Evolutionary conservation across 805 yeast genomes (phyloP).

Genomic region (Candida loeiensis): DNA sequence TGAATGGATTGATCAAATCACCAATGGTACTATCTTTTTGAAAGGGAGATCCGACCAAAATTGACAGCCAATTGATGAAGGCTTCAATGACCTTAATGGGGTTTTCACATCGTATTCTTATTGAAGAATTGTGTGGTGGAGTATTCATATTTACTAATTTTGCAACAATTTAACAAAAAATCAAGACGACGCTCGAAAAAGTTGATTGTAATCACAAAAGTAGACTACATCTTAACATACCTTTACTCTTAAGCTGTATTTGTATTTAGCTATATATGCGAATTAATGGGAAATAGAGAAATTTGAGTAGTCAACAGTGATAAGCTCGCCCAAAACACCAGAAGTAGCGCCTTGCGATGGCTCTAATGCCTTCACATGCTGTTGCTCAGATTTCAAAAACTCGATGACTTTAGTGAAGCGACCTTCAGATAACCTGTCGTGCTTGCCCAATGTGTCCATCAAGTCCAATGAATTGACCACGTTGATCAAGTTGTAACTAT

Average conservation of each 20-base stretch:
- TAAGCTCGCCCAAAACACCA: conserved; percentile 31
- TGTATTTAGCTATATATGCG: neutral
- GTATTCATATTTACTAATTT: conserved; percentile 1
- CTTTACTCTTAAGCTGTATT: too few relatives aligned
- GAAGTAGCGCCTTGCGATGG: conserved; percentile 13
- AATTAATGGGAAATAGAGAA: conserved; percentile 29
- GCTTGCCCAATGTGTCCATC: conserved; percentile 40
- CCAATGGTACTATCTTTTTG: neutral
- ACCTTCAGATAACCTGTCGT: conserved; percentile 42
- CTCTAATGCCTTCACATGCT: conserved; percentile 23
- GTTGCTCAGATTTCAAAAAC: conserved; percentile 34
- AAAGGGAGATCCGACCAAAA: conserved; percentile 20
- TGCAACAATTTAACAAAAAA: neutral
- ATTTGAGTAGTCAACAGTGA: conserved; percentile 42
- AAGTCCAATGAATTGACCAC: conserved; percentile 36
- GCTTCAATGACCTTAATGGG: conserved; percentile 10
- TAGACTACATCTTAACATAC: too few relatives aligned
- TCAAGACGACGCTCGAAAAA: too few relatives aligned
- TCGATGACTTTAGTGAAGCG: conserved; percentile 45
- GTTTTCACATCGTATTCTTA: too few relatives aligned
- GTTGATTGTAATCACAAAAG: too few relatives aligned
- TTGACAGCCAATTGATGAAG: conserved; percentile 21
- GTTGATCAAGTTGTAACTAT: conserved; percentile 23
- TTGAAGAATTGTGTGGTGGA: neutral
- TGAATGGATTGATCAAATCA: conserved; percentile 15